A percentile compares a stretch with the other conserved stretches of the same genome.
These are phyloP conservation scores for Zangia roseola DNA, from an alignment of 768 basidiomycete genomes.

Conservation along the genomic window DNA sequence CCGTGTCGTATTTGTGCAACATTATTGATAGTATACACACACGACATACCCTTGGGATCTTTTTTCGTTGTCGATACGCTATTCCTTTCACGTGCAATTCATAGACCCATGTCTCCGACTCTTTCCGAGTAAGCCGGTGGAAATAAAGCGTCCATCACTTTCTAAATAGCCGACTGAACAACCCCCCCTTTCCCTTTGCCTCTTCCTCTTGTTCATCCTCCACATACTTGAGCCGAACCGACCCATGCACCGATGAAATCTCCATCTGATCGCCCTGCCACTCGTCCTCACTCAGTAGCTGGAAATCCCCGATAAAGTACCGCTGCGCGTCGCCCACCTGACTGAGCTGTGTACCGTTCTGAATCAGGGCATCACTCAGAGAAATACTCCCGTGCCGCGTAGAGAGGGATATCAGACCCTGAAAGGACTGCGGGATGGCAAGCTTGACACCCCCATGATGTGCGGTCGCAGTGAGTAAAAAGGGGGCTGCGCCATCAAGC, in stretches of 20 bases:
- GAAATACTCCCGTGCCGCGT: constrained; percentile 18
- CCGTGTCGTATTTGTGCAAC: constrained; percentile 9
- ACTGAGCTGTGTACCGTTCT: constrained; percentile 21
- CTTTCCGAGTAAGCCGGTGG: no score
- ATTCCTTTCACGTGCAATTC: background rate
- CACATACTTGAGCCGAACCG: constrained; percentile 18
- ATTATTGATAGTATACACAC: background rate
- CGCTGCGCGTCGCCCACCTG: constrained; percentile 15
- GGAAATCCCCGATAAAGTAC: constrained; percentile 28
- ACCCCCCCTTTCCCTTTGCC: constrained; percentile 8
- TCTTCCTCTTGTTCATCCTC: constrained; percentile 8
- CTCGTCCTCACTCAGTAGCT: constrained; percentile 7
- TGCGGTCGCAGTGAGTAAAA: constrained; percentile 8
- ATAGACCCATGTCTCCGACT: background rate
- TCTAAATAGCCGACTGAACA: constrained; percentile 22
- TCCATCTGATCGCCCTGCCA: constrained; percentile 25
- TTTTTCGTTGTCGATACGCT: background rate
- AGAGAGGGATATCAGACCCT: constrained; percentile 17
- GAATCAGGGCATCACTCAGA: constrained; percentile 12
- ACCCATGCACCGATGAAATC: constrained; percentile 17
- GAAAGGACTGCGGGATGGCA: constrained; percentile 21
- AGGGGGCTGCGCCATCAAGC: constrained; percentile 14
- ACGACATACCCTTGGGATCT: constrained; percentile 7
- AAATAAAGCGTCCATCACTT: constrained; percentile 1
- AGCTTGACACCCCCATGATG: constrained; percentile 16